Conservation (phyloP, 306 rosid genomes). For the Acacia acuminata region DNA sequence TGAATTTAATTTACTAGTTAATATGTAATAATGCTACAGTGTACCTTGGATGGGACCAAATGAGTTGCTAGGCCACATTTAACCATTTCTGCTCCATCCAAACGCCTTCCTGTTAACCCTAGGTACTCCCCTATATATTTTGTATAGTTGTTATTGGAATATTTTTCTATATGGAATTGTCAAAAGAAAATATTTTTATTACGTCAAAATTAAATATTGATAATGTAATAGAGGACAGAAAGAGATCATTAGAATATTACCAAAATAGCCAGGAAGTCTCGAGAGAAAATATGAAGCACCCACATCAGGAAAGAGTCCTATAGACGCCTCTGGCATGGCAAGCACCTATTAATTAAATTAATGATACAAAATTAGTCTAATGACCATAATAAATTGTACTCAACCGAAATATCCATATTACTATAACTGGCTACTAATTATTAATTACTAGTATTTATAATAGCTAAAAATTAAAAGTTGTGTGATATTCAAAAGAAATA, state of each 20-base stretch:
- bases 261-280: neutral
- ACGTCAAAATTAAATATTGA: neutral
- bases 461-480: too few species aligned
- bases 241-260: neutral
- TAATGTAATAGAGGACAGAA: too few species aligned
- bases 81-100: neutral
- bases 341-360: neutral
- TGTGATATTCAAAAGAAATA: too few species aligned
- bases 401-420: too few species aligned
- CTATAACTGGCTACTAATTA: too few species aligned
- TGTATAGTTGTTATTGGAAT: too few species aligned
- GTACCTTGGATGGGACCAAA: neutral
- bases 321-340: neutral
- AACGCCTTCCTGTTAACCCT: neutral
- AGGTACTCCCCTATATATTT: neutral
- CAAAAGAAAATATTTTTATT: neutral
- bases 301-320: slow-evolving; percentile 30
- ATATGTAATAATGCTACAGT: neutral
- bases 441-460: neutral
- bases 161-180: too few species aligned
- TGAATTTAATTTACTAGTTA: neutral
- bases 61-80: neutral
- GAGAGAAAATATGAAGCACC: slow-evolving; percentile 40
- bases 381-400: neutral
- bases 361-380: neutral